These are phyloP conservation scores for Oldenlandia corymbosa DNA, from an alignment of 257 asterid genomes.

Conservation along the genomic window DNA sequence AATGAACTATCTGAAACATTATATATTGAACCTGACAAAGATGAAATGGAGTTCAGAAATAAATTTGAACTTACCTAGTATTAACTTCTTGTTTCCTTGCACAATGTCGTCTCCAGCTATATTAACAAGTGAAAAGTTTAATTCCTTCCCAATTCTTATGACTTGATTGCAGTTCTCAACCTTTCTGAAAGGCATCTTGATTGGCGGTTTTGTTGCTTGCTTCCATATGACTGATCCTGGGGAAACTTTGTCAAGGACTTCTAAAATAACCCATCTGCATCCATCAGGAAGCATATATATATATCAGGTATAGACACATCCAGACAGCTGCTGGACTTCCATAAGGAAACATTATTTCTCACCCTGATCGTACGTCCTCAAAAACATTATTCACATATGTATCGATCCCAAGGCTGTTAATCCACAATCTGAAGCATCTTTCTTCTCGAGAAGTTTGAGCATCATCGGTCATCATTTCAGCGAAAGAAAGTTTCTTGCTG, in stretches of 20 bases:
- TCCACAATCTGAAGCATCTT: conserved; percentile 94
- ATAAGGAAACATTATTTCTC: conserved; percentile 24
- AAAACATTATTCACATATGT: conserved; percentile 65
- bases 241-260: conserved; percentile 64
- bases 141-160: conserved; percentile 64
- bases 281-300: conserved; percentile 19
- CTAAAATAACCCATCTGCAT: conserved; percentile 71
- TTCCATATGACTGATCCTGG: conserved; percentile 81
- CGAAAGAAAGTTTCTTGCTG: conserved; percentile 49
- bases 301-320: conserved; percentile 13
- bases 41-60: background rate
- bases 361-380: conserved; percentile 87
- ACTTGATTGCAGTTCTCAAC: conserved; percentile 94
- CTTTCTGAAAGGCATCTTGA: conserved; percentile 79
- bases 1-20: background rate
- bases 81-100: conserved; percentile 93
- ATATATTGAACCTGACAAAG: too few species aligned
- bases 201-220: conserved; percentile 79
- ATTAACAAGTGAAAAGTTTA: conserved; percentile 82
- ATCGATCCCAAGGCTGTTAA: conserved; percentile 88
- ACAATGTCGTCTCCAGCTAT: conserved; percentile 89
- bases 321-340: conserved; percentile 3
- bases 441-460: conserved; percentile 90
- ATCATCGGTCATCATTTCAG: conserved; percentile 92
- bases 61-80: conserved; percentile 44